Conservation (phyloP, 1,139 yeast species). For the Diutina ranongensis region DNA sequence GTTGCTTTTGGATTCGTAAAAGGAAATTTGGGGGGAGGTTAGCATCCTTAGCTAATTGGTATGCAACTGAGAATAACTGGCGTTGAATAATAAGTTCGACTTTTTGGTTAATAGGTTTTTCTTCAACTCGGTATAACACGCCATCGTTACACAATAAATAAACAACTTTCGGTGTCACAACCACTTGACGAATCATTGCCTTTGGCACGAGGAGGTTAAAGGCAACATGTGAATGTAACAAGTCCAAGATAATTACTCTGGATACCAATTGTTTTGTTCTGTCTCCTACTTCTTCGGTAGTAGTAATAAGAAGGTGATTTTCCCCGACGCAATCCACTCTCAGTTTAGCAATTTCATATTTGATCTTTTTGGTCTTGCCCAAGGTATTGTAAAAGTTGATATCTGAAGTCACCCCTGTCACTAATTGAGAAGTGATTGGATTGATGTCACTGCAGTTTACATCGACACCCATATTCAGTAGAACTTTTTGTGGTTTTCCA, state of each 20-base stretch:
- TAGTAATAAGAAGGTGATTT: slow-evolving; percentile 44
- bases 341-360: slow-evolving; percentile 49
- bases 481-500: slow-evolving; percentile 49
- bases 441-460: slow-evolving; percentile 51
- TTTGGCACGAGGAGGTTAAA: slow-evolving; percentile 59
- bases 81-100: slow-evolving; percentile 61
- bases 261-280: slow-evolving; percentile 18
- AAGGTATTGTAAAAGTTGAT: slow-evolving; percentile 43
- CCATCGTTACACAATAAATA: slow-evolving; percentile 69
- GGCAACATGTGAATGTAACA: slow-evolving; percentile 57
- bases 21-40: slow-evolving; percentile 26
- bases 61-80: slow-evolving; percentile 64
- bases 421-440: slow-evolving; percentile 25
- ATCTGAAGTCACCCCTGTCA: slow-evolving; percentile 43
- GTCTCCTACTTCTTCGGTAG: slow-evolving; percentile 19
- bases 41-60: slow-evolving; percentile 48
- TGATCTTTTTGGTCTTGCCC: slow-evolving; percentile 46
- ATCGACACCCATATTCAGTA: slow-evolving; percentile 64
- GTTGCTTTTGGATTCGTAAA: slow-evolving; percentile 46
- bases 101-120: slow-evolving; percentile 54
- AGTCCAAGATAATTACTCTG: slow-evolving; percentile 55
- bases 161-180: slow-evolving; percentile 39
- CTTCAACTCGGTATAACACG: slow-evolving; percentile 53
- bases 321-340: slow-evolving; percentile 31
- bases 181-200: slow-evolving; percentile 41